A percentile compares a stretch with the other conserved stretches of the same genome.
These are phyloP conservation scores for Ceratobasidium sp. DNA, from an alignment of 1,284 basidiomycete genomes.

Conservation along the genomic window DNA sequence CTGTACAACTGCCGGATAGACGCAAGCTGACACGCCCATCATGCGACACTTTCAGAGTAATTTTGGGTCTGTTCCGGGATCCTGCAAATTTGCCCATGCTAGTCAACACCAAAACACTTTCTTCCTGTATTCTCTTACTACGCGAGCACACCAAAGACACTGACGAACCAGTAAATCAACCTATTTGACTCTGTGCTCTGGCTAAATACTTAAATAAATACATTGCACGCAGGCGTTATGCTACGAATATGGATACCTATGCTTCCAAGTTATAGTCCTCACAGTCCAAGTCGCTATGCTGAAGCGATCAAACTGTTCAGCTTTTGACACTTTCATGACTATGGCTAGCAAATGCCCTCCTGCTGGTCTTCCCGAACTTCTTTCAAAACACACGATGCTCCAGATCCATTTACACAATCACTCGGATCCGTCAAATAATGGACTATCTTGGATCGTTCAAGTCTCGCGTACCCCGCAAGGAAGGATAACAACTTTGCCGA, in stretches of 20 bases:
- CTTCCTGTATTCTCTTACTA: conserved; percentile 12
- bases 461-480: neutral
- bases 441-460: neutral
- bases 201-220: neutral
- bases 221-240: neutral
- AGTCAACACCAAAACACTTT: neutral
- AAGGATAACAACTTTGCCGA: neutral
- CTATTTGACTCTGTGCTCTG: neutral
- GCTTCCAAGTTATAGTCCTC: conserved; percentile 9
- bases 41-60: conserved; percentile 8
- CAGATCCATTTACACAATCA: neutral
- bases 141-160: conserved; percentile 5
- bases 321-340: neutral
- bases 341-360: neutral
- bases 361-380: neutral
- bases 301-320: neutral
- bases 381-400: neutral
- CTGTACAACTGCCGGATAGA: neutral
- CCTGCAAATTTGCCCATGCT: conserved; percentile 8
- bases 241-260: conserved; percentile 16
- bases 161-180: neutral
- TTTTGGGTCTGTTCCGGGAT: neutral
- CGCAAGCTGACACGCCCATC: neutral
- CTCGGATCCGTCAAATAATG: neutral
- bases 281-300: conserved; percentile 12